A percentile compares a stretch with the other conserved stretches of the same genome.
phyloP scores from a whole-genome alignment of 306 rosid genomes.

The Albizia julibrissin region DNA sequence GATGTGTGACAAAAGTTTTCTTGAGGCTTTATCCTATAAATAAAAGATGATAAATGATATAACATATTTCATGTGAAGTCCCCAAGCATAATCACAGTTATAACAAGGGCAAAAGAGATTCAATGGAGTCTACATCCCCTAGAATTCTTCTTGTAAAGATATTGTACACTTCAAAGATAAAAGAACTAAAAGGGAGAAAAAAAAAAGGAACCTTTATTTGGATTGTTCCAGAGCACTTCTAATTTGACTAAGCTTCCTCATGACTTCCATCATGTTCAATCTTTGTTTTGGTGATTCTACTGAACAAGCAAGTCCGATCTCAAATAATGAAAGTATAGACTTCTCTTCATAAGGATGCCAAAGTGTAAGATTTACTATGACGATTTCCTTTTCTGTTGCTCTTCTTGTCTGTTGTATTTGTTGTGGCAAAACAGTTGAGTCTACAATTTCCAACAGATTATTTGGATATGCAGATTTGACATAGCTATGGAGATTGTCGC shows the following conservation, averaged over 20 bases:
- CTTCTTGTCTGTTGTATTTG: neutral
- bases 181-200: neutral
- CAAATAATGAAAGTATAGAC: neutral
- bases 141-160: neutral
- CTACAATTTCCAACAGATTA: neutral
- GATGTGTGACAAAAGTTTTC: too few species aligned
- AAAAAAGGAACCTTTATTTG: neutral
- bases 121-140: neutral
- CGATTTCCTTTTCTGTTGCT: neutral
- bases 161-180: neutral
- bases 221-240: neutral
- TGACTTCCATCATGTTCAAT: neutral
- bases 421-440: neutral
- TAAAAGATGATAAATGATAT: neutral
- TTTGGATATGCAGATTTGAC: neutral
- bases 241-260: neutral
- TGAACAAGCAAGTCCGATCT: conserved; percentile 1
- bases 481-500: neutral
- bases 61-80: neutral
- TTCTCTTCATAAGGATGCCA: neutral
- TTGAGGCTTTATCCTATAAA: neutral
- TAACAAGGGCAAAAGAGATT: neutral
- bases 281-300: neutral
- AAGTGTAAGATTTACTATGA: neutral
- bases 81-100: neutral